A percentile compares a stretch with the other conserved stretches of the same genome.
Conservation (phyloP, 2,329 filamentous ascomycete species). For the Alternaria solani region DNA sequence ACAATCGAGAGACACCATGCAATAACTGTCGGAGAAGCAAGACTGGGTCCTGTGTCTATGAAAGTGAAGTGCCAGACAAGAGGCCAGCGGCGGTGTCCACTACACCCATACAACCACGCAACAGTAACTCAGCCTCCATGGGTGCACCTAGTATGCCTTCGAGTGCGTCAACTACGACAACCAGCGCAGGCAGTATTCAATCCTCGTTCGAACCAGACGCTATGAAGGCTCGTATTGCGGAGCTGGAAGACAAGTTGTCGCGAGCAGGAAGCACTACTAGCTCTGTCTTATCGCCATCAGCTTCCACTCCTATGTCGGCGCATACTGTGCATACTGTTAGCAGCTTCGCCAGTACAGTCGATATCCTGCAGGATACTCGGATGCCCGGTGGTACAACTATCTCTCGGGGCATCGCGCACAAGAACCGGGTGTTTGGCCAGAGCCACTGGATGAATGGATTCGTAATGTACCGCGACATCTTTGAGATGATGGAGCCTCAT, state of each 20-base stretch:
- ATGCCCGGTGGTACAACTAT: slow-evolving; percentile 44
- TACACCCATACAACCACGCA: slow-evolving; percentile 5
- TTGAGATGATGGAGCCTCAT: slow-evolving; percentile 55
- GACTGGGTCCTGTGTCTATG: slow-evolving; percentile 62
- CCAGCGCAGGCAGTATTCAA: slow-evolving; percentile 23
- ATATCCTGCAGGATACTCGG: slow-evolving; percentile 53
- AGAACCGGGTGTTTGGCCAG: slow-evolving; percentile 65
- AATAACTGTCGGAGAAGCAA: slow-evolving; percentile 66
- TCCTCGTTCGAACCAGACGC: slow-evolving; percentile 47
- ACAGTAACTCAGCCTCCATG: not conserved
- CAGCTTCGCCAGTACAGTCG: slow-evolving; percentile 54
- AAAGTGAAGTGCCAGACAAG: slow-evolving; percentile 20
- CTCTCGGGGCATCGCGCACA: slow-evolving; percentile 60
- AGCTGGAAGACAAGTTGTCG: slow-evolving; percentile 55
- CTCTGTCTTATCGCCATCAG: slow-evolving; percentile 3
- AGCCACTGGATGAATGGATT: slow-evolving; percentile 66
- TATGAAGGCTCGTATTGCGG: slow-evolving; percentile 52
- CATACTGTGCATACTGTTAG: slow-evolving; percentile 50
- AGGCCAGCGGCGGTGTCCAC: slow-evolving; percentile 4
- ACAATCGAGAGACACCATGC: slow-evolving; percentile 67
- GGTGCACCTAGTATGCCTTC: not conserved
- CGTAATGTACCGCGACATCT: slow-evolving; percentile 54
- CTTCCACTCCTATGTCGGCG: slow-evolving; percentile 30
- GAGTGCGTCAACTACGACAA: not conserved
- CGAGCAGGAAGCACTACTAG: slow-evolving; percentile 15